A percentile compares a stretch with the other conserved stretches of the same genome.
Conservation (phyloP, 2,329 filamentous ascomycete species). For the Ciborinia camelliae region DNA sequence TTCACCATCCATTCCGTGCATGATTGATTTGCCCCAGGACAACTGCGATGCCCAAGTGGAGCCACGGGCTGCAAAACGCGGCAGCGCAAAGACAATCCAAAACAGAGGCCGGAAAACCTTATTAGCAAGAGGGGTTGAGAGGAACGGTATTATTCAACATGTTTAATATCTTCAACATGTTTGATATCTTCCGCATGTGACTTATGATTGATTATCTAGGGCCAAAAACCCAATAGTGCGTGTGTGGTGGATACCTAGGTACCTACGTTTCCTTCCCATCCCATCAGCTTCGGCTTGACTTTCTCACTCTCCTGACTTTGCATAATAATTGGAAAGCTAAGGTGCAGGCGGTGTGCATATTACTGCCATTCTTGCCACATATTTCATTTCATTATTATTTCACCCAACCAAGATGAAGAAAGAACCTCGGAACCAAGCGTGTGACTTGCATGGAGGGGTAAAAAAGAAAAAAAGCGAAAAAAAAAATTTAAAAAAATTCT, state of each 20-base stretch:
- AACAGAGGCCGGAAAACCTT: neutral
- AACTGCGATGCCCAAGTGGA: neutral
- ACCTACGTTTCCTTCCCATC: no score
- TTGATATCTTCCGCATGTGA: constrained; percentile 11
- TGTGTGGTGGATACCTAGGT: no score
- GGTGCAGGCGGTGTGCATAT: neutral
- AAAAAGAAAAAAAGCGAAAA: neutral
- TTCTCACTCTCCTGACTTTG: neutral
- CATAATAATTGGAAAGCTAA: neutral
- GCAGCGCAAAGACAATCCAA: neutral
- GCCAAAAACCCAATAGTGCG: neutral
- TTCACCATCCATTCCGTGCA: no score
- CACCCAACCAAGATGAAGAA: no score
- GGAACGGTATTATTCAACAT: no score
- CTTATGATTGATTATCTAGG: neutral
- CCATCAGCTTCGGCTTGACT: neutral
- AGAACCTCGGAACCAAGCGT: constrained; percentile 1
- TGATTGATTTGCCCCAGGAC: neutral
- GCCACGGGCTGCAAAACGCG: no score
- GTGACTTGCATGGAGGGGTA: constrained; percentile 19
- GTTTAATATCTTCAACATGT: no score
- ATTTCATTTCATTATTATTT: no score
- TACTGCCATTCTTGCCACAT: no score
- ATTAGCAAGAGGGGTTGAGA: no score
- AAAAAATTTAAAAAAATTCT: no score